Conservation (phyloP, 2,329 filamentous ascomycete genomes). For the Cyanodermella asteris region DNA sequence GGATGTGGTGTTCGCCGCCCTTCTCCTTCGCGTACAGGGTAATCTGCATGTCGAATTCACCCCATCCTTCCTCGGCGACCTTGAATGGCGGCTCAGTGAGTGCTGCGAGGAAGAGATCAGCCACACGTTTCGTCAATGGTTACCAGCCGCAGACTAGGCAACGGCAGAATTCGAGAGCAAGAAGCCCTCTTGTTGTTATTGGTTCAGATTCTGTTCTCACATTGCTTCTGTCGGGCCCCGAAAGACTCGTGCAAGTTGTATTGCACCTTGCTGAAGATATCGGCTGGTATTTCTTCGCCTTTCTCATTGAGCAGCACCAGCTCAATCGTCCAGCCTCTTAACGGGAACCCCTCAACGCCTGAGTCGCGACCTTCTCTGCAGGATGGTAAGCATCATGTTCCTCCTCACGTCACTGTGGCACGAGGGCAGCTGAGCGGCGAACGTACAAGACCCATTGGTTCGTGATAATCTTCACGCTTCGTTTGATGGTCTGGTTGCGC, state of each 20-base stretch:
- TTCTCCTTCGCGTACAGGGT: conserved; percentile 68
- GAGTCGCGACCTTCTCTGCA: conserved; percentile 26
- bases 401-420: conserved; percentile 5
- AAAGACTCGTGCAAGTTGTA: conserved; percentile 93
- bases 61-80: conserved; percentile 90
- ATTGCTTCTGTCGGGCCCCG: conserved; percentile 55
- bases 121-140: neutral
- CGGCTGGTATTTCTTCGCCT: conserved; percentile 64
- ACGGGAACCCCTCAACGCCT: conserved; percentile 68
- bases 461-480: conserved; percentile 80
- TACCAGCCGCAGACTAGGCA: neutral
- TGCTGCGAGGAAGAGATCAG: conserved; percentile 23
- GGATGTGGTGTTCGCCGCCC: conserved; percentile 53
- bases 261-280: conserved; percentile 72
- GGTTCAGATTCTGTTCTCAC: no score
- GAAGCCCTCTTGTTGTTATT: neutral
- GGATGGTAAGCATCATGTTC: conserved; percentile 3
- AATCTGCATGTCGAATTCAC: conserved; percentile 91
- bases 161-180: neutral
- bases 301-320: conserved; percentile 68
- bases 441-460: conserved; percentile 80
- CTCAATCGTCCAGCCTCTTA: conserved; percentile 80
- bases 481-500: conserved; percentile 35
- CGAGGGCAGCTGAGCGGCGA: conserved; percentile 23
- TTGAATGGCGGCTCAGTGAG: conserved; percentile 71